Conservation (phyloP, 2,329 filamentous ascomycete genomes). For the Exserohilum rostratum region DNA sequence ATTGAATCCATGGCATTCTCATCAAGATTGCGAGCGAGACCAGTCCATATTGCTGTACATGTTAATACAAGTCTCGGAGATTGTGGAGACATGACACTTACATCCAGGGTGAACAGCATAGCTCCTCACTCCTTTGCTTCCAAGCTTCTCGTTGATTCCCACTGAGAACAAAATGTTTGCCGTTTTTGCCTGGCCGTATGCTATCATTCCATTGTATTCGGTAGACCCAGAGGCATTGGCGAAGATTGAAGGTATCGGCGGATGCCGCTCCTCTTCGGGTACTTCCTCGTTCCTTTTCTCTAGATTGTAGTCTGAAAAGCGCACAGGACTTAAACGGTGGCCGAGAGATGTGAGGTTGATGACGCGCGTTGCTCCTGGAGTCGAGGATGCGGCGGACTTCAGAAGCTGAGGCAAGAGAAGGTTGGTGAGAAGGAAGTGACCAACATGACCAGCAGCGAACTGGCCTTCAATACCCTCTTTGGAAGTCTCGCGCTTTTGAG, state of each 20-base stretch:
- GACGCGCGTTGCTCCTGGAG: constrained; percentile 29
- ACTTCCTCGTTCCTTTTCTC: constrained; percentile 29
- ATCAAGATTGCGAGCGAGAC: constrained; percentile 34
- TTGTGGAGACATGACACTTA: constrained; percentile 15
- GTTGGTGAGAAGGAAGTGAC: constrained; percentile 55
- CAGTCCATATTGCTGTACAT: constrained; percentile 38
- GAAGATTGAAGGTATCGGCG: constrained; percentile 27
- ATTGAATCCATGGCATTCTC: constrained; percentile 35
- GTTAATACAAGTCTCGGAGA: not conserved
- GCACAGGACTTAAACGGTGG: constrained; percentile 34
- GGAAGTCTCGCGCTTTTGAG: constrained; percentile 37
- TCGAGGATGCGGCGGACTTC: constrained; percentile 40
- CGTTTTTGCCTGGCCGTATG: constrained; percentile 42
- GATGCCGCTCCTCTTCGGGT: constrained; percentile 33
- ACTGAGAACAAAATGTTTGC: constrained; percentile 42
- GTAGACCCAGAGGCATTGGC: constrained; percentile 11
- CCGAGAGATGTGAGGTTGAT: constrained; percentile 41
- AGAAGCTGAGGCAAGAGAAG: constrained; percentile 51
- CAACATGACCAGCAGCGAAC: constrained; percentile 57
- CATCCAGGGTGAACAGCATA: constrained; percentile 45
- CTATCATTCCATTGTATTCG: constrained; percentile 35
- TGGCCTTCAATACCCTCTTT: constrained; percentile 56
- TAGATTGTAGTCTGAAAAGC: constrained; percentile 56
- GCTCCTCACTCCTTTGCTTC: constrained; percentile 30
- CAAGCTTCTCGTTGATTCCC: constrained; percentile 26